Evolutionary conservation across 768 basidiomycete genomes (phyloP).

Genomic region (Sarcomyxa edulis): DNA sequence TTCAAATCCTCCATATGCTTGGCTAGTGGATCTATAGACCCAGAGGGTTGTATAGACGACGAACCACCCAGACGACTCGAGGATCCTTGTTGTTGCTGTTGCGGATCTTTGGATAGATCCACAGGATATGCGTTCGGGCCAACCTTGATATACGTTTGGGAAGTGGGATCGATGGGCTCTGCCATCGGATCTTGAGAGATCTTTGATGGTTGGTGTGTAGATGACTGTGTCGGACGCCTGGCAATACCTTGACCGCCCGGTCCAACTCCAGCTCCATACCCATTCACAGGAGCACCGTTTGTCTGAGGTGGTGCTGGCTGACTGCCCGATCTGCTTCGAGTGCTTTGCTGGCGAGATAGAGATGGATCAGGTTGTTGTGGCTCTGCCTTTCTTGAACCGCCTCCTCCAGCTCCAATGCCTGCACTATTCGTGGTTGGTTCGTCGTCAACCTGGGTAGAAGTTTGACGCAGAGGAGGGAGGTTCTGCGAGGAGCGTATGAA

Average conservation of each 20-base stretch:
- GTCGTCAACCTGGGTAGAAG: conserved; percentile 24
- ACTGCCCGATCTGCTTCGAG: conserved; percentile 7
- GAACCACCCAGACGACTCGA: conserved; percentile 17
- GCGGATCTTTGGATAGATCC: conserved; percentile 63
- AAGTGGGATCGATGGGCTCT: conserved; percentile 59
- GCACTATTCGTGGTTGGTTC: conserved; percentile 54
- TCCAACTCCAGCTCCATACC: not conserved
- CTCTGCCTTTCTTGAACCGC: conserved; percentile 30
- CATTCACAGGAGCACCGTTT: conserved; percentile 19
- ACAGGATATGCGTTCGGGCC: conserved; percentile 65
- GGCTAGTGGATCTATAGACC: conserved; percentile 55
- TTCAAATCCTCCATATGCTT: conserved; percentile 61
- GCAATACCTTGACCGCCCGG: not conserved
- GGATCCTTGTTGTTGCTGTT: conserved; percentile 30
- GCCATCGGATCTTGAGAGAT: conserved; percentile 40
- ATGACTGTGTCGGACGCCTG: conserved; percentile 8
- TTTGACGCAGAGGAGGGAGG: conserved; percentile 21
- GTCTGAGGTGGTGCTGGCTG: conserved; percentile 20
- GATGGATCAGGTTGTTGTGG: conserved; percentile 23
- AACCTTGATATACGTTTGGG: conserved; percentile 66
- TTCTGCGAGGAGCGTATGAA: conserved; percentile 44
- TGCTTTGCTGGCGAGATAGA: conserved; percentile 27
- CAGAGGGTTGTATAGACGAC: conserved; percentile 25
- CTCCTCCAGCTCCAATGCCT: conserved; percentile 67
- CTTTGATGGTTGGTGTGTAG: conserved; percentile 13